Percentiles rank a stretch among this genome's conserved stretches.
phyloP scores from a whole-genome alignment of 805 yeast species.

The Saturnispora quitensis region DNA sequence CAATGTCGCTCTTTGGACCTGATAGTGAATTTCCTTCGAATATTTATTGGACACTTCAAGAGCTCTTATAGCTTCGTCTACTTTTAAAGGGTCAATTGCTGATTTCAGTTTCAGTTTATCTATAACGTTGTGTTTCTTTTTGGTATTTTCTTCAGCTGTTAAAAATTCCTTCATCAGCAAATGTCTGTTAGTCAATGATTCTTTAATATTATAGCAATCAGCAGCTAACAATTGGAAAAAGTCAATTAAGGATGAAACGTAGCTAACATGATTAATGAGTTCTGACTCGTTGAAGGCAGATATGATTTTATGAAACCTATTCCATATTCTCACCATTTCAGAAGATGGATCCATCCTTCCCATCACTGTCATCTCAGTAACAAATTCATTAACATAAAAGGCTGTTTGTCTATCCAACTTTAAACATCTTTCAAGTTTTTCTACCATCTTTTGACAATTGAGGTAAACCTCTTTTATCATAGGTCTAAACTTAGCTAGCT shows the following conservation, averaged over 20 bases:
- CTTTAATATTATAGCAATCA: constrained; percentile 84
- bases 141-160: constrained; percentile 70
- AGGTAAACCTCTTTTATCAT: constrained; percentile 68
- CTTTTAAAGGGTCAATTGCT: constrained; percentile 75
- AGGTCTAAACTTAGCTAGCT: constrained; percentile 81
- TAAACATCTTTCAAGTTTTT: constrained; percentile 42
- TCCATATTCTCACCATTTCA: constrained; percentile 75
- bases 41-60: constrained; percentile 68
- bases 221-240: constrained; percentile 52
- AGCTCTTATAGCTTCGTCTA: constrained; percentile 78
- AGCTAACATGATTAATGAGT: constrained; percentile 59
- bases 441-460: constrained; percentile 44
- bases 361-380: constrained; percentile 32
- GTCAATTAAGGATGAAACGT: constrained; percentile 70
- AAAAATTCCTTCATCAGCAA: constrained; percentile 80
- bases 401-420: constrained; percentile 50
- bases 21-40: constrained; percentile 69
- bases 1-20: constrained; percentile 72
- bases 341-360: constrained; percentile 40
- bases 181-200: constrained; percentile 87
- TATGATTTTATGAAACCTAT: constrained; percentile 59
- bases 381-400: constrained; percentile 36
- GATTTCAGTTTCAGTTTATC: constrained; percentile 60
- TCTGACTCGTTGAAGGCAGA: constrained; percentile 69
- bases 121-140: constrained; percentile 61